Percentiles rank a stretch among this genome's conserved stretches.
Evolutionary conservation across 495 filamentous ascomycete species (phyloP).

Genomic region (Bacidia gigantensis): DNA sequence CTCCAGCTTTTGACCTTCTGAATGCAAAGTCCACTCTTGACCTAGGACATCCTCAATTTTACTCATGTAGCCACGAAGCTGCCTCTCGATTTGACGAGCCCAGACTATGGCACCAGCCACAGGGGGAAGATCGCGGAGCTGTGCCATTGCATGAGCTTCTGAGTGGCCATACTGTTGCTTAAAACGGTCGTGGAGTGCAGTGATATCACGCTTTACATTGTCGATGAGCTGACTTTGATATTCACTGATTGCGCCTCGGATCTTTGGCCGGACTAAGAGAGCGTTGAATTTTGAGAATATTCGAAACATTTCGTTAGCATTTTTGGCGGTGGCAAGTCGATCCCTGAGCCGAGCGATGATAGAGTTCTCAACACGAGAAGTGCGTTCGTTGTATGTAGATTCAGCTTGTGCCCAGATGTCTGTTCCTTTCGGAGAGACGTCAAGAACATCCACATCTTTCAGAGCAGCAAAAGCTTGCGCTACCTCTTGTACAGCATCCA

Average conservation of each 20-base stretch:
- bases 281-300: conserved; percentile 99
- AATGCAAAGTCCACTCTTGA: conserved; percentile 81
- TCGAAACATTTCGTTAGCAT: conserved; percentile 97
- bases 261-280: conserved; percentile 92
- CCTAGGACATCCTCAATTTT: conserved; percentile 94
- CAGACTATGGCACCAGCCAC: conserved; percentile 95
- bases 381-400: conserved; percentile 90
- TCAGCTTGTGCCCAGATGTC: conserved; percentile 84
- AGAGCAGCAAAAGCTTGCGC: conserved; percentile 83
- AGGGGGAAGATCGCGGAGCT: conserved; percentile 85
- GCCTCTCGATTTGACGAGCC: conserved; percentile 91
- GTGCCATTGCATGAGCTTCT: conserved; percentile 94
- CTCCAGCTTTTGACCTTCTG: conserved; percentile 88
- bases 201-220: conserved; percentile 91
- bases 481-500: conserved; percentile 96
- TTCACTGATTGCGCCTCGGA: conserved; percentile 90
- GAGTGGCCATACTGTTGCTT: conserved; percentile 98
- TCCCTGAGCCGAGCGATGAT: conserved; percentile 93
- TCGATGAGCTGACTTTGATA: conserved; percentile 96
- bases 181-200: conserved; percentile 84
- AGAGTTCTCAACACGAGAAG: conserved; percentile 91
- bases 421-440: conserved; percentile 79
- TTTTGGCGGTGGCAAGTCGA: conserved; percentile 85
- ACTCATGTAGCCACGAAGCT: conserved; percentile 90
- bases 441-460: conserved; percentile 86